phyloP scores from a whole-genome alignment of 2,329 filamentous ascomycete species.

The Colletotrichum lindemuthianum region DNA sequence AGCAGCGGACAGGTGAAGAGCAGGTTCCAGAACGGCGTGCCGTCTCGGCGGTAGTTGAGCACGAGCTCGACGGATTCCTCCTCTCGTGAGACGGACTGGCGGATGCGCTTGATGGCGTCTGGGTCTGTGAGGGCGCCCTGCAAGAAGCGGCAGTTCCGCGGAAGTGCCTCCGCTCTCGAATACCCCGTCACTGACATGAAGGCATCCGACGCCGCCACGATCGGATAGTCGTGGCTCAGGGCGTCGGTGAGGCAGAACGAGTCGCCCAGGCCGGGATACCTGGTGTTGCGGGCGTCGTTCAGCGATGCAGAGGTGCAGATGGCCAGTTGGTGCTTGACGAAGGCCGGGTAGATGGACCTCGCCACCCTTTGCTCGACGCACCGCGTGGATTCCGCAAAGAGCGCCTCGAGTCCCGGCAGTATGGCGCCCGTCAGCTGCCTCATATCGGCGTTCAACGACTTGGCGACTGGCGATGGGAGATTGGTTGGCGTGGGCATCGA shows the following conservation, averaged over 20 bases:
- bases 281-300: constrained; percentile 46
- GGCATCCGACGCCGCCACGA: constrained; percentile 59
- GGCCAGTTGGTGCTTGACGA: constrained; percentile 62
- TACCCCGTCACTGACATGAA: constrained; percentile 64
- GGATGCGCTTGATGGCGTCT: constrained; percentile 52
- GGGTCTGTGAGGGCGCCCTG: constrained; percentile 59
- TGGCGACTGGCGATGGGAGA: constrained; percentile 52
- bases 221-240: constrained; percentile 58
- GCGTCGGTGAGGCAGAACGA: constrained; percentile 69
- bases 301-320: constrained; percentile 57
- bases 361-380: constrained; percentile 56
- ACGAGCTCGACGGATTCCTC: constrained; percentile 61
- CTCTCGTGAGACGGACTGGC: constrained; percentile 50
- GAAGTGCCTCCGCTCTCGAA: constrained; percentile 55
- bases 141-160: constrained; percentile 60
- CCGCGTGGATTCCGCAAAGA: constrained; percentile 54
- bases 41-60: constrained; percentile 61
- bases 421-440: constrained; percentile 55
- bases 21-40: constrained; percentile 66
- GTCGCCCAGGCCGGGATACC: constrained; percentile 65
- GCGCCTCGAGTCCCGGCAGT: constrained; percentile 56
- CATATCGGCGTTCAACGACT: constrained; percentile 56
- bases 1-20: constrained; percentile 63
- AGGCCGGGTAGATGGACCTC: constrained; percentile 60
- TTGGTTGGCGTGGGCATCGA: constrained; percentile 55